phyloP scores from a whole-genome alignment of 2,329 filamentous ascomycete species.

The Ophiostoma sp. region DNA sequence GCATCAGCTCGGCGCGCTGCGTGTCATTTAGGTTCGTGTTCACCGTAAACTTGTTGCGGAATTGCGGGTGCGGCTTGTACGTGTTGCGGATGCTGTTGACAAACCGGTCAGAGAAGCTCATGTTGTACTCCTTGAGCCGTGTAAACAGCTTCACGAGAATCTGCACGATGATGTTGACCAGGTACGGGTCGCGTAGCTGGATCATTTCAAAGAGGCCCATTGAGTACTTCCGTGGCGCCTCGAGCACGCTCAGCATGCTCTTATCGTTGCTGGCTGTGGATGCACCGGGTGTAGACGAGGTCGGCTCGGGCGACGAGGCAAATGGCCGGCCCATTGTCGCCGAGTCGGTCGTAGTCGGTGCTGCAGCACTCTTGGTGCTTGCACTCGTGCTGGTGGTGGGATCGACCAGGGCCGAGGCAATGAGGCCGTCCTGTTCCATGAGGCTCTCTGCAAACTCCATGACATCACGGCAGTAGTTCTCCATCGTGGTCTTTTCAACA shows the following conservation, averaged over 20 bases:
- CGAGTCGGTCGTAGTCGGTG: not conserved
- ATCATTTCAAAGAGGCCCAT: conserved; percentile 82
- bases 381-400: conserved; percentile 13
- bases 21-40: conserved; percentile 75
- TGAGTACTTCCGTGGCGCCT: conserved; percentile 56
- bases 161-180: conserved; percentile 74
- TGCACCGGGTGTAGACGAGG: not conserved
- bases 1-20: conserved; percentile 77
- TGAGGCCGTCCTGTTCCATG: conserved; percentile 77
- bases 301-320: not conserved
- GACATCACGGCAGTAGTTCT: conserved; percentile 86
- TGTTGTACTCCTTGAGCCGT: conserved; percentile 69
- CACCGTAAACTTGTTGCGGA: conserved; percentile 52
- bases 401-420: conserved; percentile 61
- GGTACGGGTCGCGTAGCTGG: conserved; percentile 78
- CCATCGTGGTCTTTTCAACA: conserved; percentile 68
- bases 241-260: conserved; percentile 48
- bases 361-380: conserved; percentile 23
- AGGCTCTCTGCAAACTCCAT: conserved; percentile 89
- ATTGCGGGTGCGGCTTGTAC: conserved; percentile 55
- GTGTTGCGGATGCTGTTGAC: conserved; percentile 57
- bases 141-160: conserved; percentile 79
- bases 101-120: conserved; percentile 58
- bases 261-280: conserved; percentile 27
- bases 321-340: not conserved